These are phyloP conservation scores for Rhodotorula kratochvilovae DNA, from an alignment of 768 basidiomycete genomes.

Conservation along the genomic window DNA sequence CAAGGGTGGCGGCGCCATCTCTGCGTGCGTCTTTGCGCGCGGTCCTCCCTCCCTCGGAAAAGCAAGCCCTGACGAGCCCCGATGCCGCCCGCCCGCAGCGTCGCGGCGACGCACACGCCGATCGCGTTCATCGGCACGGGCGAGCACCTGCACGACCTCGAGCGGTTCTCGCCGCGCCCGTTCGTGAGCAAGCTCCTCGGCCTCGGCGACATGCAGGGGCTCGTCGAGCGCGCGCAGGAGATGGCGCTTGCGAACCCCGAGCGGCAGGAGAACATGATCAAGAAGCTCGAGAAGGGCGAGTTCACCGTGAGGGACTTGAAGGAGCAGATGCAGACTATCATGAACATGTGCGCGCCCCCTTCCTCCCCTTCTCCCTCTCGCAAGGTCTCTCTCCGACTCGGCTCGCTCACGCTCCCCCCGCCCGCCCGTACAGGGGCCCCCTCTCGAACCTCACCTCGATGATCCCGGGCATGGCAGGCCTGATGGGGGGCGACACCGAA, in stretches of 20 bases:
- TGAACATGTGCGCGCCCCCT: constrained; percentile 73
- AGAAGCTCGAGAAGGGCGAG: constrained; percentile 95
- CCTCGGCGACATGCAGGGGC: constrained; percentile 89
- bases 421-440: too few relatives aligned
- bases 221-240: constrained; percentile 99
- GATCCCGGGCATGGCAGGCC: constrained; percentile 92
- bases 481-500: constrained; percentile 74
- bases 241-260: constrained; percentile 74
- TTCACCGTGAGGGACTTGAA: constrained; percentile 95
- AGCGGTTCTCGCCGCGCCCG: constrained; percentile 89
- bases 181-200: constrained; percentile 96
- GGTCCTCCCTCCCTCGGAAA: neutral
- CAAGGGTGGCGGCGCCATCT: constrained; percentile 97
- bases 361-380: neutral
- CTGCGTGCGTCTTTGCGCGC: constrained; percentile 64
- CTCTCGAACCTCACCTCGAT: constrained; percentile 97
- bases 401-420: too few relatives aligned
- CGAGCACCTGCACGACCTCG: constrained; percentile 95
- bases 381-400: neutral
- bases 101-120: constrained; percentile 96
- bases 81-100: too few relatives aligned
- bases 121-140: constrained; percentile 98
- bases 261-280: constrained; percentile 94
- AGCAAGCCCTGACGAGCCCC: too few relatives aligned
- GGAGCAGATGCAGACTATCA: constrained; percentile 93